Conservation (phyloP, 371 early-diverging fungal genomes). For the Syncephalastrum racemosum region DNA sequence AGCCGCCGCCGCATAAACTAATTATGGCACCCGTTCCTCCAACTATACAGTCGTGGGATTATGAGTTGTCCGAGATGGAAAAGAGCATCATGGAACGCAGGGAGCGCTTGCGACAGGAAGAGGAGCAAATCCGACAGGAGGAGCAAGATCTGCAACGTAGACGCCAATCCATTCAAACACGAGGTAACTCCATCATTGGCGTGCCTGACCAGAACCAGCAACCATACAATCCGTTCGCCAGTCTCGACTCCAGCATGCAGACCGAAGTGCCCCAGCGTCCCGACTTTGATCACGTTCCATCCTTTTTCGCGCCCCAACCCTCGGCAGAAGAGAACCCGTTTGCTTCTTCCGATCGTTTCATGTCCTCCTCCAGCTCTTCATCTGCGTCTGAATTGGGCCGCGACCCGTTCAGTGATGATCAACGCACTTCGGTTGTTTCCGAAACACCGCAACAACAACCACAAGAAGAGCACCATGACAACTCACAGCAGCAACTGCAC, state of each 20-base stretch:
- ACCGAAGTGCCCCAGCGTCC: background rate
- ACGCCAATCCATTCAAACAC: constrained; percentile 14
- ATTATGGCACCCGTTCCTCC: too few species aligned
- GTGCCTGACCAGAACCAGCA: constrained; percentile 6
- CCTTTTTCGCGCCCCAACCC: too few species aligned
- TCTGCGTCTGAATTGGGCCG: background rate
- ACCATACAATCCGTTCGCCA: background rate
- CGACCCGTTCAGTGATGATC: too few species aligned
- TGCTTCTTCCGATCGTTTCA: background rate
- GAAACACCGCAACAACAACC: constrained; percentile 81
- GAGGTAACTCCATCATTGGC: constrained; percentile 20
- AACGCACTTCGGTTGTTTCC: constrained; percentile 75
- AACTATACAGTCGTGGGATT: constrained; percentile 3
- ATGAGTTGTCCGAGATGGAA: constrained; percentile 28
- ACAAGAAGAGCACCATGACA: constrained; percentile 1
- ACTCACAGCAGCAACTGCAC: too few species aligned
- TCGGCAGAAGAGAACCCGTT: too few species aligned
- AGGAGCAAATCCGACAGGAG: constrained; percentile 22
- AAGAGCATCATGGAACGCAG: constrained; percentile 19
- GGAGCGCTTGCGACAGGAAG: constrained; percentile 20
- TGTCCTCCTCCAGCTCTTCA: constrained; percentile 4
- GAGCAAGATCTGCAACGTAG: constrained; percentile 22
- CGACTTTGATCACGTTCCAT: too few species aligned
- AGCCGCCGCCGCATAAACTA: background rate
- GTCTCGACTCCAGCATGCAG: background rate